Percentiles rank a stretch among this genome's conserved stretches.
Evolutionary conservation across 2,329 filamentous ascomycete species (phyloP).

Genomic region (Cytospora piceae): DNA sequence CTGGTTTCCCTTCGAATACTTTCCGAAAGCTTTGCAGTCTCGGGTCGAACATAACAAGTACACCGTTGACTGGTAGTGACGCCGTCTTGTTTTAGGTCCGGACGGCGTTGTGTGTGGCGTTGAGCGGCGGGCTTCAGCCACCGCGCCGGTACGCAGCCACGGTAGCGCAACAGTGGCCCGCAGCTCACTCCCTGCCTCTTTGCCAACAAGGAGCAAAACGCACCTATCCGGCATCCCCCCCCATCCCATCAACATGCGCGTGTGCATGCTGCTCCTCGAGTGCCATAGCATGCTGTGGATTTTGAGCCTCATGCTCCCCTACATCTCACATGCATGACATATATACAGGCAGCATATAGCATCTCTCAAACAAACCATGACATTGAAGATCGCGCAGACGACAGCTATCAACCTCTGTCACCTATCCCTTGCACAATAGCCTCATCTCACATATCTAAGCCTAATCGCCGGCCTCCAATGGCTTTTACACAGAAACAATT

Average conservation of each 20-base stretch:
- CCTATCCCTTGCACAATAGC: background rate
- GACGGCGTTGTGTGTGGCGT: slow-evolving; percentile 9
- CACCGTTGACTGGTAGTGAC: background rate
- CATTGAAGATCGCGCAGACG: slow-evolving; percentile 7
- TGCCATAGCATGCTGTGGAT: slow-evolving; percentile 36
- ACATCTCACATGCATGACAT: slow-evolving; percentile 40
- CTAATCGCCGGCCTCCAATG: background rate
- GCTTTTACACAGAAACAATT: background rate
- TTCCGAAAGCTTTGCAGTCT: background rate
- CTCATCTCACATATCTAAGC: background rate
- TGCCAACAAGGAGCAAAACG: slow-evolving; percentile 3
- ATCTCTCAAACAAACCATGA: slow-evolving; percentile 6
- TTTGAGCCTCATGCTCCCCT: slow-evolving; percentile 39
- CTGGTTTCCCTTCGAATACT: background rate
- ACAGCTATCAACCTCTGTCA: background rate
- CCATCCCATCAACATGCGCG: slow-evolving; percentile 13
- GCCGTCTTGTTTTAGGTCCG: background rate
- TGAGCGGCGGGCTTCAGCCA: slow-evolving; percentile 3
- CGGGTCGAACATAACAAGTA: background rate
- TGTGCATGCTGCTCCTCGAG: slow-evolving; percentile 26
- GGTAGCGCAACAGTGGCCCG: background rate
- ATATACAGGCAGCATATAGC: slow-evolving; percentile 30
- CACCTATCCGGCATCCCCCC: slow-evolving; percentile 18
- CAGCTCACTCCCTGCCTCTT: slow-evolving; percentile 1
- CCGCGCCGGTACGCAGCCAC: slow-evolving; percentile 9